A percentile compares a stretch with the other conserved stretches of the same genome.
Evolutionary conservation across 495 filamentous ascomycete genomes (phyloP).

Genomic region (Trichocladium antarcticum): DNA sequence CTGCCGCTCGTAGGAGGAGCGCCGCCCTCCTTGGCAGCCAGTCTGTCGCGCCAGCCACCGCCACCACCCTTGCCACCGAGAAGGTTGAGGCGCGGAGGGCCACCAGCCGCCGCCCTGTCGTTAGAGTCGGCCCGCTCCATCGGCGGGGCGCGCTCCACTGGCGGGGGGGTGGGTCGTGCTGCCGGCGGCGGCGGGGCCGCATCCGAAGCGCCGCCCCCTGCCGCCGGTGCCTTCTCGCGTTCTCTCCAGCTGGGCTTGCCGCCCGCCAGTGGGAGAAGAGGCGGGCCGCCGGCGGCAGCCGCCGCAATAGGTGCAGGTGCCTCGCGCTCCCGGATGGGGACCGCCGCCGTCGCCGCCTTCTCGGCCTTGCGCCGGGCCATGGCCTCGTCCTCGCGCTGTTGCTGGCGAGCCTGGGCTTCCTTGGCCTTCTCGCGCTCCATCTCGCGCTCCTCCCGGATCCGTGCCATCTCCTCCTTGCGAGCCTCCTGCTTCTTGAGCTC

Average conservation of each 20-base stretch:
- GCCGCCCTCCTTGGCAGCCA: constrained; percentile 48
- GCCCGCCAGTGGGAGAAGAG: constrained; percentile 22
- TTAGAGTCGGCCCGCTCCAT: constrained; percentile 43
- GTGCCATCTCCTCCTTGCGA: constrained; percentile 46
- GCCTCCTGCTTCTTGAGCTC: constrained; percentile 61
- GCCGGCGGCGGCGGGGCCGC: constrained; percentile 8
- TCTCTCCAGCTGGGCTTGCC: constrained; percentile 37
- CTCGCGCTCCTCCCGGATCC: constrained; percentile 70
- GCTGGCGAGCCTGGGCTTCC: constrained; percentile 41
- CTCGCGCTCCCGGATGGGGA: constrained; percentile 27
- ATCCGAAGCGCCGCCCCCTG: constrained; percentile 7
- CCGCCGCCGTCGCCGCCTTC: constrained; percentile 26
- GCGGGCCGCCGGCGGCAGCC: constrained; percentile 14
- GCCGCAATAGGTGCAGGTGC: no score
- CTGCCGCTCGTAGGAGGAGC: constrained; percentile 5
- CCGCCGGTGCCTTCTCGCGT: constrained; percentile 28
- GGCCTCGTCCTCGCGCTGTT: constrained; percentile 44
- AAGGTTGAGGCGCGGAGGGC: constrained; percentile 59
- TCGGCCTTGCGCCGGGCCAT: constrained; percentile 41
- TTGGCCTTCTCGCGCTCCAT: constrained; percentile 59
- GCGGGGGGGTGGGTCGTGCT: constrained; percentile 19
- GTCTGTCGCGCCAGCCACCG: constrained; percentile 73
- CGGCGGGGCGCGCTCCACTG: constrained; percentile 35
- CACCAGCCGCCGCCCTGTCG: constrained; percentile 38
- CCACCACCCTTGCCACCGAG: constrained; percentile 39